Evolutionary conservation across 2,329 filamentous ascomycete genomes (phyloP), one percentile per base, ranked within the genome.

Genomic region (Sarocladium oryzae): DNA sequence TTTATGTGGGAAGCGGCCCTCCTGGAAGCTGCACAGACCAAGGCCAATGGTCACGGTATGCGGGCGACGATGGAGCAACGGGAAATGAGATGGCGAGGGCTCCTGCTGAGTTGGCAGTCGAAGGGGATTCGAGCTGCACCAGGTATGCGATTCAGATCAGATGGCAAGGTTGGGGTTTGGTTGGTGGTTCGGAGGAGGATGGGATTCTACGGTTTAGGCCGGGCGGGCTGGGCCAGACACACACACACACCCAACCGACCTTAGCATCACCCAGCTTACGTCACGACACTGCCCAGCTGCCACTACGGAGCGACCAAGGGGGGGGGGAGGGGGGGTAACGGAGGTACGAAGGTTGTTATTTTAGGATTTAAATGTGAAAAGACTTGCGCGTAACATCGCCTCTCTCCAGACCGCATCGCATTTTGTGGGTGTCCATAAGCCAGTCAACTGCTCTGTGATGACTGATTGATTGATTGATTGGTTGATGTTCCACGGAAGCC

Each of bases 101-200:
- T 43, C 40, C 23, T 7, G 11, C 9, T 23, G 23, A 18, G 7
- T 9, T 43, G 40, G 40, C 11, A 4, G 40, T 21, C 37, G 40
- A 43, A 43, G 40, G n/a, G n/a, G 23, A 43, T 43, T 28, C 40
- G 16, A 5, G 40, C 40, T 43, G 40, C 40, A 43, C 21, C n/a
- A n/a, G n/a, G n/a, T n/a, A n/a, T n/a, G n/a, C n/a, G n/a, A n/a
- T n/a, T n/a, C 21, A 16, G 40, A 26, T 28, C 23, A 20, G 40
- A 7, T 43, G 21, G 11, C 15, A 16, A 40, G 40, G 40, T 43
- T 26, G n/a, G n/a, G n/a, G n/a, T n/a, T n/a, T n/a, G n/a, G n/a
- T n/a, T 16, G 15, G 6, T 4, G 9, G 21, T 16, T 15, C 5
- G 23, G 40, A 28, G n/a, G 40, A 43, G 40, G 40, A 43, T 43